phyloP scores from a whole-genome alignment of 2,329 filamentous ascomycete genomes.

The Macrophomina pseudophaseolina region DNA sequence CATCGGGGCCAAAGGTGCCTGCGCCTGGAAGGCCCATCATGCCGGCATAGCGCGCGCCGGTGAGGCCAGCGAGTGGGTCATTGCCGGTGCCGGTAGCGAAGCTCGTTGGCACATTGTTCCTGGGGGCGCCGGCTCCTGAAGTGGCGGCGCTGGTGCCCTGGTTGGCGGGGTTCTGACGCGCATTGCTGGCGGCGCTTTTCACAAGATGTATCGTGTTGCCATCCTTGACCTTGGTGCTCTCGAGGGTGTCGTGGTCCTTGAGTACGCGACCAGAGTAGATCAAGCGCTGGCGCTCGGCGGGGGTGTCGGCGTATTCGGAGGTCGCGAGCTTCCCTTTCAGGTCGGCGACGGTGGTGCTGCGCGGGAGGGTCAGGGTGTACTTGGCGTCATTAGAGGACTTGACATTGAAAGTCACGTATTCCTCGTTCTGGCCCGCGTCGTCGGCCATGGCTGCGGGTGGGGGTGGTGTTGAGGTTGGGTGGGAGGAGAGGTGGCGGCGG shows the following conservation, averaged over 20 bases:
- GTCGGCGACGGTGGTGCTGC: constrained; percentile 77
- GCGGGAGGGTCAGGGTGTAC: constrained; percentile 79
- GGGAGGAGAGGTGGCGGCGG: constrained; percentile 18
- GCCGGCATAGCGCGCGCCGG: constrained; percentile 90
- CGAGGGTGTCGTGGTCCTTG: constrained; percentile 89
- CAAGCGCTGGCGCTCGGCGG: constrained; percentile 85
- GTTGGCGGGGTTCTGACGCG: constrained; percentile 61
- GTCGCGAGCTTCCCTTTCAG: constrained; percentile 87
- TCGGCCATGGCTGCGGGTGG: constrained; percentile 64
- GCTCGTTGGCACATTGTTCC: constrained; percentile 68
- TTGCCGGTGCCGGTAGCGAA: constrained; percentile 80
- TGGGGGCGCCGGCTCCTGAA: constrained; percentile 17
- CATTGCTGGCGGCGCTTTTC: constrained; percentile 92
- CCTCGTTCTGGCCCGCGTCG: constrained; percentile 64
- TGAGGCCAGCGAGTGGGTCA: constrained; percentile 87
- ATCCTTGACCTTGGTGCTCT: constrained; percentile 90
- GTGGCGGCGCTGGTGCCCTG: constrained; percentile 61
- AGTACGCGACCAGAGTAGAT: constrained; percentile 98
- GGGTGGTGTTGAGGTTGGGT: constrained; percentile 24
- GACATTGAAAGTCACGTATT: constrained; percentile 92
- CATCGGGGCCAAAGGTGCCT: constrained; percentile 91
- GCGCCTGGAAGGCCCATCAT: constrained; percentile 86
- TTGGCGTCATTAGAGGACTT: constrained; percentile 93
- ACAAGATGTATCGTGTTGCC: constrained; percentile 96
- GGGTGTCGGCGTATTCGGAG: constrained; percentile 82